Percentiles rank a stretch among this genome's conserved stretches.
Conservation (phyloP, 1,284 basidiomycete genomes). For the Tetrapyrgos nigripes region DNA sequence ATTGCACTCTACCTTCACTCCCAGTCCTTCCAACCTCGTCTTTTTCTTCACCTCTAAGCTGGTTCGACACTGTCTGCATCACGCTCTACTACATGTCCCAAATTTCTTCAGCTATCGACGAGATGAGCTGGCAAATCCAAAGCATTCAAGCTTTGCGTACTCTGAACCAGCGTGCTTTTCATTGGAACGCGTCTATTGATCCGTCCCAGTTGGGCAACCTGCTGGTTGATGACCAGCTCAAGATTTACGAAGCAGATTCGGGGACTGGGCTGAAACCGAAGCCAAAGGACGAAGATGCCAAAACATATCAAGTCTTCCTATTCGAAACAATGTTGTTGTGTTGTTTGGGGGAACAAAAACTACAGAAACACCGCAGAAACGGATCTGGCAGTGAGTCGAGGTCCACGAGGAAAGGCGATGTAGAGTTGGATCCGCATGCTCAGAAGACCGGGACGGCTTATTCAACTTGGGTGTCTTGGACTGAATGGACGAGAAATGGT, state of each 20-base stretch:
- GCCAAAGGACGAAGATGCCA: constrained; percentile 30
- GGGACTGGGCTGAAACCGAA: no score
- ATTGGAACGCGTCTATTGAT: constrained; percentile 26
- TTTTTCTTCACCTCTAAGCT: neutral
- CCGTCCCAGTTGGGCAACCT: constrained; percentile 35
- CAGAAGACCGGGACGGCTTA: no score
- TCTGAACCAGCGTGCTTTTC: constrained; percentile 32
- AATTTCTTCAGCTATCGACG: constrained; percentile 37
- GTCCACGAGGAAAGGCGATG: neutral
- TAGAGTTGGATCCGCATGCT: no score
- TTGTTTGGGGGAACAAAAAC: constrained; percentile 29
- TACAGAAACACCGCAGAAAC: neutral
- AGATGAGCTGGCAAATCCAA: constrained; percentile 41
- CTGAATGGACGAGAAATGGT: no score
- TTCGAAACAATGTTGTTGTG: constrained; percentile 42
- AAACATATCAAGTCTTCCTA: constrained; percentile 37
- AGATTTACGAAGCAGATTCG: no score
- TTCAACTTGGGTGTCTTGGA: no score
- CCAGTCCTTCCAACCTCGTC: constrained; percentile 29
- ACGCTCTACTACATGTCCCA: constrained; percentile 34
- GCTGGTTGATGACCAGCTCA: constrained; percentile 39
- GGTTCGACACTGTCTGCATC: constrained; percentile 39
- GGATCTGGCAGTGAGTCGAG: neutral
- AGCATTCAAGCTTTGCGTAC: constrained; percentile 32
- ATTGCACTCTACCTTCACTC: constrained; percentile 20